phyloP scores from a whole-genome alignment of 2,329 filamentous ascomycete species.

The Shiraia sp. region DNA sequence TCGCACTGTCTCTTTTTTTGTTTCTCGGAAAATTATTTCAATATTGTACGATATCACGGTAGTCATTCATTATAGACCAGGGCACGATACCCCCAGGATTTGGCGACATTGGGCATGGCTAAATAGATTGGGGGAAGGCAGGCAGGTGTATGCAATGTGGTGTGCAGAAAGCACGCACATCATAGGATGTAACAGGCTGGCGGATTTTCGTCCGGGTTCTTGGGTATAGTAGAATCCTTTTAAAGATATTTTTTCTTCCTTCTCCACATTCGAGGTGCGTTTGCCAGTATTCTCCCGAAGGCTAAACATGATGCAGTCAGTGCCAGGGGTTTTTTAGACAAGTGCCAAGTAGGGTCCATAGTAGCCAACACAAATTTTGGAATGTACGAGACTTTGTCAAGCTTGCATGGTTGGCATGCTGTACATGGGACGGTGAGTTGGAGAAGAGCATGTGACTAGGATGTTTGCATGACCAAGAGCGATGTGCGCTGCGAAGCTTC shows the following conservation, averaged over 20 bases:
- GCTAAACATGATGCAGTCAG: neutral
- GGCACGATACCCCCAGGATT: constrained; percentile 4
- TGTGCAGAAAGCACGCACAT: neutral
- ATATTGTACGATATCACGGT: constrained; percentile 3
- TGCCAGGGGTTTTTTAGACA: neutral
- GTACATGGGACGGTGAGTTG: no score
- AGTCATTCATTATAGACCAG: constrained; percentile 2
- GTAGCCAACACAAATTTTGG: no score
- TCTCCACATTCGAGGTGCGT: neutral
- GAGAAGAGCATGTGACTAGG: no score
- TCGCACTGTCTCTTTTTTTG: neutral
- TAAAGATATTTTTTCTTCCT: neutral
- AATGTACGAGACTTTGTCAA: no score
- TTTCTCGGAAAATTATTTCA: neutral
- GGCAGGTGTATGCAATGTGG: no score
- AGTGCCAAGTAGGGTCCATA: neutral
- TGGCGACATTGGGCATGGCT: neutral
- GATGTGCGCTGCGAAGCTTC: no score
- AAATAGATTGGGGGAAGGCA: neutral
- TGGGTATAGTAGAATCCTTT: constrained; percentile 1
- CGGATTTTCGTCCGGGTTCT: neutral
- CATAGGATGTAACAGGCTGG: neutral
- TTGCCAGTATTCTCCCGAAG: neutral
- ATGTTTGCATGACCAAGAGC: no score
- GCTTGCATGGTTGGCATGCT: no score